Base-by-base conservation (phyloP, 805 yeast genomes). In the Wickerhamiella siamensis region DNA sequence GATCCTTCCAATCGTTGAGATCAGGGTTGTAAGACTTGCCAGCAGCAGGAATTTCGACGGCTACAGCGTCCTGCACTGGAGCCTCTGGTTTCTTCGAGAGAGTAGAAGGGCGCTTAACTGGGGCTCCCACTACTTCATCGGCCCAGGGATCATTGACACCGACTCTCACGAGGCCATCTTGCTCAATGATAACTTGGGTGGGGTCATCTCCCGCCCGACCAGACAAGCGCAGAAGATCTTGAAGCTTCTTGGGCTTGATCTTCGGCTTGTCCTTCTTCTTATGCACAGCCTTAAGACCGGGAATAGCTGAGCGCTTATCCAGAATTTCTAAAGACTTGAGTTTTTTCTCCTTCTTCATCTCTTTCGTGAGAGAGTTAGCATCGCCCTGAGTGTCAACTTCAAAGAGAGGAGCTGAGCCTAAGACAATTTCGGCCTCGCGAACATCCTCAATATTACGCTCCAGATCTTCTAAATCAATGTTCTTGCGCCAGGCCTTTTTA, bases 1-100 rank as follows among this genome's bases (percentile, higher is more conserved):
- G 68, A 16, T 60, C 61, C 51, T 75, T 75, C 98, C 98, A 91
- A 21, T 81, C 74, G 43, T 78, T 80, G 48, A 77, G 66, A 10
- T 88, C 71, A 20, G 98, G 98, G 57, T 91, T 91, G 57, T 84
- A 91, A 2, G 97, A 87, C 58, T 80, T 82, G 42, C 97, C 97
- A 2, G 79, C 91, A 52, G 79, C 78, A 10, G 94, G 86, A 3
- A 76, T 43, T 2, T 51, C 59, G 3, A 66, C 63, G 1, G 66
- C 58, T 22, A 41, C 33, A 1, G 54, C 39, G 6, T 43, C 48
- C 10, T 48, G 49, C 18, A 51, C n/a, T 3, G 53, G 50, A 1
- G 55, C 50, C 34, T 51, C 51, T 3, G 55, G 55, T 16, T 22
- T 42, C 9, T 35, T 33, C 8, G 42, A 31, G 8, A 24, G 26